Percentiles rank a stretch among this genome's conserved stretches.
phyloP scores from a whole-genome alignment of 2,329 filamentous ascomycete species.

The Chaetomium sp. region DNA sequence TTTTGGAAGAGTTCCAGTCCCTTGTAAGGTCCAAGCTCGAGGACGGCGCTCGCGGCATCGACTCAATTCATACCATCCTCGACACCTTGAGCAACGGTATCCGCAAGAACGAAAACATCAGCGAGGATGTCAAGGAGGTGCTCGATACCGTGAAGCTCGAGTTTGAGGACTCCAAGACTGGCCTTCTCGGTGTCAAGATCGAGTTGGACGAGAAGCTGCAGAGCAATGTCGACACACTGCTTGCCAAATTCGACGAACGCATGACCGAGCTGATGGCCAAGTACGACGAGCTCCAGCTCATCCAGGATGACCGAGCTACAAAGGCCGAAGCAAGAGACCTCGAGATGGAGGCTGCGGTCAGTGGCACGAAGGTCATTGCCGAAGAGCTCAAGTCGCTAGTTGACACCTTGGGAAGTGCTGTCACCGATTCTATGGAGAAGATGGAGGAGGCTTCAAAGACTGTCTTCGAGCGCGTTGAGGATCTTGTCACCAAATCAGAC shows the following conservation, averaged over 20 bases:
- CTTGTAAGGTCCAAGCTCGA: conserved; percentile 76
- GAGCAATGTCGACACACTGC: conserved; percentile 56
- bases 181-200: conserved; percentile 78
- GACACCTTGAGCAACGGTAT: conserved; percentile 67
- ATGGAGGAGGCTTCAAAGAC: conserved; percentile 86
- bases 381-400: conserved; percentile 87
- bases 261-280: conserved; percentile 79
- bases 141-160: conserved; percentile 77
- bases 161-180: conserved; percentile 81
- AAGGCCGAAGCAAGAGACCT: conserved; percentile 72
- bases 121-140: conserved; percentile 69
- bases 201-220: conserved; percentile 79
- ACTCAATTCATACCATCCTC: conserved; percentile 70
- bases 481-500: conserved; percentile 74
- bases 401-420: conserved; percentile 77
- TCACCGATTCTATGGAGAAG: conserved; percentile 82
- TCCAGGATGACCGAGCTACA: conserved; percentile 72
- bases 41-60: conserved; percentile 71
- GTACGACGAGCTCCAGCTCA: conserved; percentile 80
- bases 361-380: conserved; percentile 74
- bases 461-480: conserved; percentile 80
- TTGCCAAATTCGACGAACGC: conserved; percentile 62
- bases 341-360: conserved; percentile 72
- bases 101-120: conserved; percentile 57
- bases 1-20: conserved; percentile 77